Conservation (phyloP, 306 rosid genomes). For the Corylus avellana region DNA sequence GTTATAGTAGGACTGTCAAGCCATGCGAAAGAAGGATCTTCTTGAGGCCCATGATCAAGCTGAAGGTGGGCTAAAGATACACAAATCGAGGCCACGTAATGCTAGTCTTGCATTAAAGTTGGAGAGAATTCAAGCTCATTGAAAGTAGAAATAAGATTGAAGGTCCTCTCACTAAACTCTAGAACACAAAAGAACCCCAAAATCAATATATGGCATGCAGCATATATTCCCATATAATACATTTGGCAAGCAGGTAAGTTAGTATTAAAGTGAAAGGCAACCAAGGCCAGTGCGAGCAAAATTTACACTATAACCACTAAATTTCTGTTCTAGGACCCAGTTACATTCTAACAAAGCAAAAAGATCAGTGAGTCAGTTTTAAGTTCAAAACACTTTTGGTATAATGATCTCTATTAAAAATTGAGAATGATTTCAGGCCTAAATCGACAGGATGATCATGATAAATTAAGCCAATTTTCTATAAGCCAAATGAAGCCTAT, state of each 20-base stretch:
- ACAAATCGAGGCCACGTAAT: no score
- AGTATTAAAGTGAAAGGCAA: neutral
- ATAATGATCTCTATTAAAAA: no score
- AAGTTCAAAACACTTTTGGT: neutral
- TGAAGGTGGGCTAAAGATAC: no score
- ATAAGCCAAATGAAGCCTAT: no score
- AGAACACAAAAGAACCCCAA: neutral
- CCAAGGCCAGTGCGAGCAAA: neutral
- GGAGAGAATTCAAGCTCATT: no score
- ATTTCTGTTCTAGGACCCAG: neutral
- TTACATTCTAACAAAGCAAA: neutral
- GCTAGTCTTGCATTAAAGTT: no score
- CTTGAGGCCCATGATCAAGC: no score
- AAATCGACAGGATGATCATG: no score
- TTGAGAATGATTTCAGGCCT: no score
- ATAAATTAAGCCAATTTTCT: no score
- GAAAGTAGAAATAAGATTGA: neutral
- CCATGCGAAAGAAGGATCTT: no score
- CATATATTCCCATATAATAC: neutral
- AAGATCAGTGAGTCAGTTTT: neutral
- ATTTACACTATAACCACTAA: neutral
- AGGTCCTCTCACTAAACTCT: neutral
- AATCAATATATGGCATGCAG: neutral
- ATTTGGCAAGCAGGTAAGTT: neutral
- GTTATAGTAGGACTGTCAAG: no score